A percentile compares a stretch with the other conserved stretches of the same genome.
phyloP scores from a whole-genome alignment of 2,329 filamentous ascomycete genomes.

The Epichloe sp. region DNA sequence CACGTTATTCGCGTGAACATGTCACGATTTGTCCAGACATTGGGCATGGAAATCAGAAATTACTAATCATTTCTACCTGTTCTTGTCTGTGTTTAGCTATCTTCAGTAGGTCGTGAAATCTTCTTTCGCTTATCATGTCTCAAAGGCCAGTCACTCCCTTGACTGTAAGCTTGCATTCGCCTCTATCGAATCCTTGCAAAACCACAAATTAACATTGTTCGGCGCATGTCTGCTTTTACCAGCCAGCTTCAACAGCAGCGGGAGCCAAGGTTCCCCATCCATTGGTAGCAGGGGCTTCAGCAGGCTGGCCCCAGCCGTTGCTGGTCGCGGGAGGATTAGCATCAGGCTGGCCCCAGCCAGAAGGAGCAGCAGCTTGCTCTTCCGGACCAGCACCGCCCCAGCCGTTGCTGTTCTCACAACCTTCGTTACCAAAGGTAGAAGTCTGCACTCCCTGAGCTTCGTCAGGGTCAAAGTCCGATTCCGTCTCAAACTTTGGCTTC shows the following conservation, averaged over 20 bases:
- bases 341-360: slow-evolving; percentile 5
- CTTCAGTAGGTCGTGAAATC: background rate
- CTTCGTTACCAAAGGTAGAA: slow-evolving; percentile 6
- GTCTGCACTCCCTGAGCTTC: slow-evolving; percentile 9
- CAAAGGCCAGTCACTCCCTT: background rate
- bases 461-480: slow-evolving; percentile 37
- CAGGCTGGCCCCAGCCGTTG: background rate
- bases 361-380: slow-evolving; percentile 1
- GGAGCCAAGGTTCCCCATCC: background rate
- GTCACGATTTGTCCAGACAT: background rate
- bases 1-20: background rate
- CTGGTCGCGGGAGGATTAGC: background rate
- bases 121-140: background rate
- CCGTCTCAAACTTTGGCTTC: slow-evolving; percentile 41
- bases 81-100: background rate
- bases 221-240: background rate
- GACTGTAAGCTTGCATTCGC: background rate
- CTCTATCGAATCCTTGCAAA: background rate
- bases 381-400: background rate
- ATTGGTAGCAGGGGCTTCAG: background rate
- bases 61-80: background rate
- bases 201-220: background rate
- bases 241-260: background rate
- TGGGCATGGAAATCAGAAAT: background rate
- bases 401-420: slow-evolving; percentile 5